phyloP scores from a whole-genome alignment of 768 basidiomycete species.

The Kwoniella dejecticola region DNA sequence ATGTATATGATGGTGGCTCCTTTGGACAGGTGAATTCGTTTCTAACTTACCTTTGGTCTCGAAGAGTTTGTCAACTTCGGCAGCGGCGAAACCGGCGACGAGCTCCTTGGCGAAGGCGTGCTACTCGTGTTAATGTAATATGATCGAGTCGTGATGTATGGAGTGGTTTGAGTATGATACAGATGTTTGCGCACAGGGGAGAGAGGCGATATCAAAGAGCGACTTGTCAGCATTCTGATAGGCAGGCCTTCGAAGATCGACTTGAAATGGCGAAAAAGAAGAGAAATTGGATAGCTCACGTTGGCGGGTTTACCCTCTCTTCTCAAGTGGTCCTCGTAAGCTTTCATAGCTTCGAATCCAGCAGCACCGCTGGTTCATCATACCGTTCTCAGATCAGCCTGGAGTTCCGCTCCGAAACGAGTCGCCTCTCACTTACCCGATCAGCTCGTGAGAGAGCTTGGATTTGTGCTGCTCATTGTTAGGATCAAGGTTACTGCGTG shows the following conservation, averaged over 20 bases:
- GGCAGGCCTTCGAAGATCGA: too few species aligned
- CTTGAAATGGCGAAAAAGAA: too few species aligned
- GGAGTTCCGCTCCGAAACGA: too few species aligned
- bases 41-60: conserved; percentile 56
- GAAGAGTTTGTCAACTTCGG: conserved; percentile 57
- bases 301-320: conserved; percentile 53
- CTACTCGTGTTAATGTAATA: conserved; percentile 22
- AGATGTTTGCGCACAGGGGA: neutral
- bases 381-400: too few species aligned
- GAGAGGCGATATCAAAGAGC: neutral
- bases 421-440: too few species aligned
- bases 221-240: neutral
- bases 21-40: neutral
- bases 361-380: conserved; percentile 55
- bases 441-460: conserved; percentile 50
- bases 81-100: conserved; percentile 56
- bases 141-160: neutral
- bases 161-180: neutral
- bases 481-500: conserved; percentile 39
- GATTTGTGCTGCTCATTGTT: conserved; percentile 46
- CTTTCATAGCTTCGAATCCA: conserved; percentile 57
- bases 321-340: conserved; percentile 55
- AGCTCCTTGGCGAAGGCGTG: conserved; percentile 55
- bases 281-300: conserved; percentile 32
- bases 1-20: neutral